Conservation (phyloP, 495 filamentous ascomycete genomes). For the Hypomontagnella monticulosa region DNA sequence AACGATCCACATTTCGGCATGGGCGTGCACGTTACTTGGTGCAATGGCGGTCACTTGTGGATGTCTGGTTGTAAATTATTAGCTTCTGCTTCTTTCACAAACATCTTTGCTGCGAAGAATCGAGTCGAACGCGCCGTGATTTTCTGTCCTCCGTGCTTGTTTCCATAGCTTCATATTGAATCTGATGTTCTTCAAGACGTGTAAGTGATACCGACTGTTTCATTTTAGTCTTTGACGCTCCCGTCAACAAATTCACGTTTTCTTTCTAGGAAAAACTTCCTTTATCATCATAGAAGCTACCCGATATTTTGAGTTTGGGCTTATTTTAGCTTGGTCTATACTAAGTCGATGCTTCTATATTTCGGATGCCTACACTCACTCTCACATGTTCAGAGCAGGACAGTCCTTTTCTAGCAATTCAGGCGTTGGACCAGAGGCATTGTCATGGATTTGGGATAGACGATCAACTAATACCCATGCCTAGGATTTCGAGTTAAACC, state of each 20-base stretch:
- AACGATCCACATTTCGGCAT: conserved; percentile 35
- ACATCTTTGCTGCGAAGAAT: conserved; percentile 28
- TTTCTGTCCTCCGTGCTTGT: neutral
- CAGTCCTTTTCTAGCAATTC: neutral
- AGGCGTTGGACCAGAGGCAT: neutral
- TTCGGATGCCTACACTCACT: too few species aligned
- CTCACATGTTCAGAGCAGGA: too few species aligned
- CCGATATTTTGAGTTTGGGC: neutral
- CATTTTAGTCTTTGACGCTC: conserved; percentile 1
- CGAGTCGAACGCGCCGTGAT: neutral
- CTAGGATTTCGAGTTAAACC: conserved; percentile 13
- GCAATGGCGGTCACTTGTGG: neutral
- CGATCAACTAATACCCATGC: conserved; percentile 11
- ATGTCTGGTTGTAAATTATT: conserved; percentile 8
- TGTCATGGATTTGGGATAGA: neutral
- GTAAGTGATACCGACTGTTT: conserved; percentile 30
- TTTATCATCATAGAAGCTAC: neutral
- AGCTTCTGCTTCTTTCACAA: conserved; percentile 26
- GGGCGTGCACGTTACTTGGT: conserved; percentile 30
- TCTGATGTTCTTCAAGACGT: conserved; percentile 25
- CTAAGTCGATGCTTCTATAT: neutral
- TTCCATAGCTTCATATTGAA: neutral
- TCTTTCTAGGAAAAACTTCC: conserved; percentile 3
- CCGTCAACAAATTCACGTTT: neutral
- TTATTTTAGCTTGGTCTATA: conserved; percentile 1